These are phyloP conservation scores for Gymnopus androsaceus DNA, from an alignment of 1,284 basidiomycete species.

Conservation along the genomic window DNA sequence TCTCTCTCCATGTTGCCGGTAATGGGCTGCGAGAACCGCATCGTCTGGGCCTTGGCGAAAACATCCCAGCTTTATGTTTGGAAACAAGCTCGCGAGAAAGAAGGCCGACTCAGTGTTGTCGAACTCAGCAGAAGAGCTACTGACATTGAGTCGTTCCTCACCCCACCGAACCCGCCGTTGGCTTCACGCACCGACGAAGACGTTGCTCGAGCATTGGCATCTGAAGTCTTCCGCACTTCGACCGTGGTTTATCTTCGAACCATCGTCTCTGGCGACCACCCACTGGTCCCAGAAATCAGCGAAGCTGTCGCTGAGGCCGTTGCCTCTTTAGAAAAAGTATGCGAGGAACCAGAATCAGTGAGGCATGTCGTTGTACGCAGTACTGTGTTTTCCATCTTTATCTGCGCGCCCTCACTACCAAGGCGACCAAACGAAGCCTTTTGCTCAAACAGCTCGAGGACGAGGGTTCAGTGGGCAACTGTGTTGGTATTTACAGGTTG, in stretches of 20 bases:
- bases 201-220: constrained; percentile 47
- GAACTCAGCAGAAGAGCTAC: constrained; percentile 56
- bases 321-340: constrained; percentile 45
- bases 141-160: constrained; percentile 47
- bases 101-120: constrained; percentile 53
- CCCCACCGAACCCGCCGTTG: neutral
- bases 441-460: constrained; percentile 50
- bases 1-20: constrained; percentile 67
- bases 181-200: constrained; percentile 17
- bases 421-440: constrained; percentile 42
- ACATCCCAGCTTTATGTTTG: constrained; percentile 66
- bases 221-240: constrained; percentile 74
- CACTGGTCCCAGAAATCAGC: constrained; percentile 61
- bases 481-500: constrained; percentile 53
- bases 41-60: constrained; percentile 78
- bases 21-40: constrained; percentile 82
- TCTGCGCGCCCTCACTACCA: constrained; percentile 71
- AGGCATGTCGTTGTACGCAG: constrained; percentile 67
- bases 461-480: constrained; percentile 53
- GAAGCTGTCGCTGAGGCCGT: constrained; percentile 58
- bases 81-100: constrained; percentile 49
- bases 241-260: constrained; percentile 72
- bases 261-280: constrained; percentile 68
- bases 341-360: constrained; percentile 31
- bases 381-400: constrained; percentile 75